Conservation (phyloP, 2,329 filamentous ascomycete species). For the Penicillium sp. region DNA sequence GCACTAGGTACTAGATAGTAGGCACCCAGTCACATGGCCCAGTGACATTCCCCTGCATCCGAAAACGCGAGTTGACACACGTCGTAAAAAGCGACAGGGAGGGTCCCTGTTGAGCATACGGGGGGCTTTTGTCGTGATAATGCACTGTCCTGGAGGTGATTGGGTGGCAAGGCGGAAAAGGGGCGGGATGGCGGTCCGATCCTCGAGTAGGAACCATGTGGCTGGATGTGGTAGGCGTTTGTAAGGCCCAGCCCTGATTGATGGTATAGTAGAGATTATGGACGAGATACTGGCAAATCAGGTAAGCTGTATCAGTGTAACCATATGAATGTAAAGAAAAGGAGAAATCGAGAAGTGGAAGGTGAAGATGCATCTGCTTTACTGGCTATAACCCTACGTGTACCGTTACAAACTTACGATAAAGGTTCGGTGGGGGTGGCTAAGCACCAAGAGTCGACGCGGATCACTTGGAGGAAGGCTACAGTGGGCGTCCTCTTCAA, state of each 20-base stretch:
- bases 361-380: too few relatives aligned
- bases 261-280: too few relatives aligned
- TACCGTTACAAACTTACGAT: too few relatives aligned
- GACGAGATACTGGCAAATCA: too few relatives aligned
- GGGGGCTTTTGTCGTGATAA: not conserved
- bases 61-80: not conserved
- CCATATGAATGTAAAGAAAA: too few relatives aligned
- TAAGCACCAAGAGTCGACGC: too few relatives aligned
- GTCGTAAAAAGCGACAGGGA: not conserved
- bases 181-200: constrained; percentile 12
- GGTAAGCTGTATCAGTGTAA: too few relatives aligned
- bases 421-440: too few relatives aligned
- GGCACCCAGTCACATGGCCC: not conserved
- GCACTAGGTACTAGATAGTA: too few relatives aligned
- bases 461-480: not conserved
- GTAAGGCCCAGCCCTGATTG: too few relatives aligned
- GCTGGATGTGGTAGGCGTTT: not conserved
- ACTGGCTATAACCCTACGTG: too few relatives aligned
- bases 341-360: too few relatives aligned
- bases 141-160: not conserved
- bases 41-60: not conserved
- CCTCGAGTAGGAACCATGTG: constrained; percentile 11
- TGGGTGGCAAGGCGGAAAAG: not conserved
- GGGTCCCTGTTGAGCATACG: not conserved
- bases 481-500: not conserved